Percentiles rank a stretch among this genome's conserved stretches.
phyloP scores from a whole-genome alignment of 176 grass and related monocot genomes.

The Metroxylon sagu region DNA sequence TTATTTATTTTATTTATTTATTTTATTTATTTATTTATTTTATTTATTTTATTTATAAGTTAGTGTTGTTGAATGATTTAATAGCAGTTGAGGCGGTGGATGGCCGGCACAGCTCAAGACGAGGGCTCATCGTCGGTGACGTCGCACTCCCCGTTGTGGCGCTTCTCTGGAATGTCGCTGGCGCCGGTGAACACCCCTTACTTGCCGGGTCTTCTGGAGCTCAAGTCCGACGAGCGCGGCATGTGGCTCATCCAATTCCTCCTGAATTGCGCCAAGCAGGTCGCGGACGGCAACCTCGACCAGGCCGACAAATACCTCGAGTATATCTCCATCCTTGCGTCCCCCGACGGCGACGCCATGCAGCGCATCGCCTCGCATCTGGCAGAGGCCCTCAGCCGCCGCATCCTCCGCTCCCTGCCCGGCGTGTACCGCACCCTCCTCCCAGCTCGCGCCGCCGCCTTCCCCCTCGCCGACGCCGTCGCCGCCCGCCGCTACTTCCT shows the following conservation, averaged over 20 bases:
- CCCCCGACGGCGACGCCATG: constrained; percentile 85
- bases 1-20: no score
- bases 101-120: background rate
- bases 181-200: constrained; percentile 19
- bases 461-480: constrained; percentile 21
- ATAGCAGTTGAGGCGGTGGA: background rate
- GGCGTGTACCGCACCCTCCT: constrained; percentile 59
- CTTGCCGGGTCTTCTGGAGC: constrained; percentile 29
- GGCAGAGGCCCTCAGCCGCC: constrained; percentile 59
- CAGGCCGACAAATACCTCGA: constrained; percentile 62
- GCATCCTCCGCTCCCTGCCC: constrained; percentile 54
- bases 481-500: constrained; percentile 52
- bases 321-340: constrained; percentile 52
- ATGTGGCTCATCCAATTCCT: constrained; percentile 91
- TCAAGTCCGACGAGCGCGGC: constrained; percentile 80
- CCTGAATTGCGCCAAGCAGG: constrained; percentile 65
- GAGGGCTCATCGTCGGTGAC: constrained; percentile 10
- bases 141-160: background rate
- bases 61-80: no score
- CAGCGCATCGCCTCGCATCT: constrained; percentile 74
- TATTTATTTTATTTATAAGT: background rate
- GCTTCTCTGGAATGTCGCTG: constrained; percentile 1
- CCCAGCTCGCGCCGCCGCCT: constrained; percentile 4
- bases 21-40: no score
- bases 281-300: constrained; percentile 37